Conservation (phyloP, 139 green algal species). For the Zygnema cylindricum region DNA sequence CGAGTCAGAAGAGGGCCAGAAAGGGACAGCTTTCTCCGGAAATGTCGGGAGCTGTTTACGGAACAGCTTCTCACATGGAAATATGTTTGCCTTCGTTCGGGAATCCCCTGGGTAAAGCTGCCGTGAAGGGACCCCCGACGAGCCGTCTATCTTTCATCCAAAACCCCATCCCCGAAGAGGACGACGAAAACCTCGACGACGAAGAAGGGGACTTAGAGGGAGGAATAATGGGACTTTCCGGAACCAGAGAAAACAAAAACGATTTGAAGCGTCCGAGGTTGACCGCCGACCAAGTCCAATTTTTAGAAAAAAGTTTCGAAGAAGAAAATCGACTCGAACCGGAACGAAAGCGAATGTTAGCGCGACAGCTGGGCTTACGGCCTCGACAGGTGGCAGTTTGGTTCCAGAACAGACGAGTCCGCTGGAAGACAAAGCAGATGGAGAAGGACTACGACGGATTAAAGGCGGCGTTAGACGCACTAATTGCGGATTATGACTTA, state of each 20-base stretch:
- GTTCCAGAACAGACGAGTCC: conserved; percentile 57
- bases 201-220: neutral
- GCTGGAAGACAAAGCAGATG: conserved; percentile 50
- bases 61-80: neutral
- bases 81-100: neutral
- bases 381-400: conserved; percentile 58
- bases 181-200: neutral
- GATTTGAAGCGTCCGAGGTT: conserved; percentile 33
- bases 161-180: neutral
- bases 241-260: neutral
- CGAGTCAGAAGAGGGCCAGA: neutral
- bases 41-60: neutral
- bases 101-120: too few relatives aligned
- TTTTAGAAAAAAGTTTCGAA: conserved; percentile 35
- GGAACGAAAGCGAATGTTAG: conserved; percentile 35
- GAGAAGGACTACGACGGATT: conserved; percentile 43
- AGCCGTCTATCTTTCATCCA: neutral
- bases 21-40: neutral
- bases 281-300: conserved; percentile 24
- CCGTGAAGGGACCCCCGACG: neutral
- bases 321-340: conserved; percentile 56
- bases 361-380: conserved; percentile 43
- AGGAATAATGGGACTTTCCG: neutral
- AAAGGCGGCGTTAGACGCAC: conserved; percentile 28
- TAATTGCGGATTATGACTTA: conserved; percentile 44